Evolutionary conservation across 1,284 basidiomycete genomes (phyloP), one percentile per base, ranked within the genome.

Genomic region (Somion occarium): DNA sequence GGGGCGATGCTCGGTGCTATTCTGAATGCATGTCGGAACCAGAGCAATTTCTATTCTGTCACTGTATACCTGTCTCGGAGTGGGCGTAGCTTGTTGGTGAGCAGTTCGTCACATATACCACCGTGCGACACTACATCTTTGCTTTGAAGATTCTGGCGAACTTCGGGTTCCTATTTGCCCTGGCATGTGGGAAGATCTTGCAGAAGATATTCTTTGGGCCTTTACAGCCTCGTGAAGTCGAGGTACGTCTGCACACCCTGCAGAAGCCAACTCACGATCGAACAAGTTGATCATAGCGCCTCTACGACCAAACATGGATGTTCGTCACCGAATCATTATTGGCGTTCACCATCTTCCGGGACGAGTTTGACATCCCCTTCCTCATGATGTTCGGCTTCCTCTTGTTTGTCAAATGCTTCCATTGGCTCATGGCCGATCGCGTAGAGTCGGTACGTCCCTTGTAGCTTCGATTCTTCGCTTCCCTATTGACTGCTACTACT

Each of bases 231-330:
- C 85, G 88, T 52, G 97, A 99, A 71, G 79, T 98, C 44, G 97
- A 99, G 80, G 94, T 93, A 64, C 44, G 81, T 64, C 13, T 27
- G 88, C 24, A 45, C 2, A 43, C 48, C 43, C 30, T 38, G n/a
- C 23, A 53, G 37, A 26, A 30, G 38, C 41, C 38, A 22, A 19
- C 37, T 46, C 19, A 55, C 18, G n/a, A 25, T 46, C 38, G 15
- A 18, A 48, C 26, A 39, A 23, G 41, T 38, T 24, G 46, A 51
- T 45, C 34, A 50, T 2, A 95, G 92, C 88, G 95, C 43, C 76
- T 99, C 1, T 97, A 97, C 68, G 96, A 99, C 65, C 80, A 92
- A 55, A 79, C 93, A 41, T 98, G 97, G 96, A 95, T 96, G 73
- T 97, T 97, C 69, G 82, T 98, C 50, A 98, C 95, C 1, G 96